Conservation (phyloP, 768 basidiomycete genomes). For the Lepiota subincarnata region DNA sequence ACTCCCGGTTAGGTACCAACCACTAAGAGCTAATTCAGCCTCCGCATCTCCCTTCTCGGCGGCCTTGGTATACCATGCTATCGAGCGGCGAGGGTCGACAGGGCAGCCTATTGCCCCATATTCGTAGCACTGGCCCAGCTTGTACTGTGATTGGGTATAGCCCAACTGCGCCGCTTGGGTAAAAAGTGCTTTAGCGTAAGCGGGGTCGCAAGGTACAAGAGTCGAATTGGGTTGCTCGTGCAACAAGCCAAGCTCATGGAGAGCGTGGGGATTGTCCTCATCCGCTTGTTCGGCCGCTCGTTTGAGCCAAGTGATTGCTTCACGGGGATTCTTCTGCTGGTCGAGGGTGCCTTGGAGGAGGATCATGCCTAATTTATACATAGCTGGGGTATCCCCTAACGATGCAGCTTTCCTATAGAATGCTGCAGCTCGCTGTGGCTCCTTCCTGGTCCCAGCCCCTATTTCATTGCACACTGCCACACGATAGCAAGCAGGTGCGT, state of each 20-base stretch:
- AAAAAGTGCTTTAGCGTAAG: conserved; percentile 79
- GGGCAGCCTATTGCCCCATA: conserved; percentile 86
- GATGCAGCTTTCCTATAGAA: conserved; percentile 98
- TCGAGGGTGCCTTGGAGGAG: conserved; percentile 80
- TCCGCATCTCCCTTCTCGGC: conserved; percentile 95
- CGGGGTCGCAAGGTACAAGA: conserved; percentile 74
- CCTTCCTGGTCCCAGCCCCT: conserved; percentile 90
- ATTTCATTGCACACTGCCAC: conserved; percentile 99
- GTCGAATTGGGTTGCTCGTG: conserved; percentile 68
- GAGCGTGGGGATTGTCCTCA: conserved; percentile 95
- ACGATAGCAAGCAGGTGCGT: conserved; percentile 90
- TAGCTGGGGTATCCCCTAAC: conserved; percentile 93
- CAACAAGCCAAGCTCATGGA: conserved; percentile 90
- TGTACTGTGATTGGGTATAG: conserved; percentile 91
- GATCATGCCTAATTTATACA: conserved; percentile 99
- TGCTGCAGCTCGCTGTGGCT: conserved; percentile 83
- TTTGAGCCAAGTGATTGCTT: conserved; percentile 92
- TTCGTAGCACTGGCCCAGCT: conserved; percentile 93
- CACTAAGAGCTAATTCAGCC: conserved; percentile 92
- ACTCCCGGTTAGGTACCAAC: conserved; percentile 96
- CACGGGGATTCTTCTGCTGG: conserved; percentile 81
- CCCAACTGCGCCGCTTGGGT: conserved; percentile 91
- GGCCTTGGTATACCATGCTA: conserved; percentile 98
- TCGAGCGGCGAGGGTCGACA: conserved; percentile 88
- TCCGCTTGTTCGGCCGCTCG: conserved; percentile 97